A percentile compares a stretch with the other conserved stretches of the same genome.
phyloP scores from a whole-genome alignment of 345 rosid genomes.

The Cardamine occulta region DNA sequence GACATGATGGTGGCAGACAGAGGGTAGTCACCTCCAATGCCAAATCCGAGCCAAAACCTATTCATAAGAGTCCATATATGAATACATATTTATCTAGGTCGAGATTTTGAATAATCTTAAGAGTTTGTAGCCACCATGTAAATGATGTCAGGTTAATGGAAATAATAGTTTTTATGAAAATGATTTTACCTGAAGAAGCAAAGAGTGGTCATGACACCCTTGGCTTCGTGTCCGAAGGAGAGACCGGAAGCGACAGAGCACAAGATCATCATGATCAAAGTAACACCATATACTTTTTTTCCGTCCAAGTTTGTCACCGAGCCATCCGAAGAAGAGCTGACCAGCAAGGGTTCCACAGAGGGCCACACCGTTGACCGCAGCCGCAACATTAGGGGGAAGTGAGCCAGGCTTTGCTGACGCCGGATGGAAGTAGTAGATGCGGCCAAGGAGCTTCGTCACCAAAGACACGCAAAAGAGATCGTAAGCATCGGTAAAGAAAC shows the following conservation, averaged over 20 bases:
- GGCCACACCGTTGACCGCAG: conserved; percentile 47
- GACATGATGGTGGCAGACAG: conserved; percentile 83
- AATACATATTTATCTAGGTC: too few relatives aligned
- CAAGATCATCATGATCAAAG: conserved; percentile 45
- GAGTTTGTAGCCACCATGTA: too few relatives aligned
- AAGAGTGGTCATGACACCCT: conserved; percentile 45
- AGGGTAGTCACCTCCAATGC: conserved; percentile 86
- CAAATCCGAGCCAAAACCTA: conserved; percentile 30
- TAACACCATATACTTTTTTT: conserved; percentile 57
- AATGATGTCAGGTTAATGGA: too few relatives aligned
- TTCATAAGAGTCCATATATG: not conserved
- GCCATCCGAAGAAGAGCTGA: conserved; percentile 49
- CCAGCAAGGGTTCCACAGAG: conserved; percentile 41
- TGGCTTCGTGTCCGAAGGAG: conserved; percentile 30
- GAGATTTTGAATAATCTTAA: too few relatives aligned
- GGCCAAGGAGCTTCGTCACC: conserved; percentile 66
- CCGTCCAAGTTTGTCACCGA: conserved; percentile 48
- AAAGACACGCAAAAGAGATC: conserved; percentile 71
- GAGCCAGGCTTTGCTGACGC: conserved; percentile 42
- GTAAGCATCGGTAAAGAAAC: conserved; percentile 73
- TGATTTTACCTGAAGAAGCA: conserved; percentile 40
- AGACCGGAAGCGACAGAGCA: conserved; percentile 44
- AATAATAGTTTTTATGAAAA: not conserved
- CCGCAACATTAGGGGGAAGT: conserved; percentile 43
- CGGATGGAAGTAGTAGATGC: conserved; percentile 55